These are phyloP conservation scores for Leishmania gerbilli DNA, from an alignment of 208 protist genomes.

Conservation along the genomic window DNA sequence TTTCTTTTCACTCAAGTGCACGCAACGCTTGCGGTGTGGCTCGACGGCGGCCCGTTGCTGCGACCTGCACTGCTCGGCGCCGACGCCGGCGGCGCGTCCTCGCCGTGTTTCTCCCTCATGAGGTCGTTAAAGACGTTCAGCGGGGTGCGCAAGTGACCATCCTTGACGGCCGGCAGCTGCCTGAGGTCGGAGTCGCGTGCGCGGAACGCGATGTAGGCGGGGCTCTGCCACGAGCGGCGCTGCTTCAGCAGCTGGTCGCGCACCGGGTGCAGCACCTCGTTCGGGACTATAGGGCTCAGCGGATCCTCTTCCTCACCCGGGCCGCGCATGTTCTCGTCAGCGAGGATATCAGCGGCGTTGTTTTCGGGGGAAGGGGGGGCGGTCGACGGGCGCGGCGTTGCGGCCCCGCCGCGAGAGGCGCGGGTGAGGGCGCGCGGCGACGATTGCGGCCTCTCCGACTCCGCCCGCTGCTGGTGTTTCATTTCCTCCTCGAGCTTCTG, in stretches of 20 bases:
- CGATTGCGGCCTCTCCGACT: slow-evolving; percentile 22
- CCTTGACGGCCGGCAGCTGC: slow-evolving; percentile 63
- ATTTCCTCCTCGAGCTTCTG: slow-evolving; percentile 54
- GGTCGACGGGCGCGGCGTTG: slow-evolving; percentile 25
- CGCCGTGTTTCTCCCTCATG: slow-evolving; percentile 56
- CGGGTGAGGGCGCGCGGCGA: slow-evolving; percentile 36
- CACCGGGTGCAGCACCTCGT: slow-evolving; percentile 58
- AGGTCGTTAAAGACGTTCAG: slow-evolving; percentile 80
- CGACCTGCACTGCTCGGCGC: slow-evolving; percentile 28
- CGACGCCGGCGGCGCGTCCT: slow-evolving; percentile 35
- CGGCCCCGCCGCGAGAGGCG: slow-evolving; percentile 33
- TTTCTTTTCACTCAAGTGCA: slow-evolving; percentile 32
- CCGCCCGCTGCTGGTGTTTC: slow-evolving; percentile 36
- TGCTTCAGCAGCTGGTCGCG: slow-evolving; percentile 58
- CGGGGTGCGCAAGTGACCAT: slow-evolving; percentile 69
- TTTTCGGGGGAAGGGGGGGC: background rate
- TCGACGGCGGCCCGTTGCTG: slow-evolving; percentile 19
- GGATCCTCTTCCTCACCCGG: slow-evolving; percentile 73
- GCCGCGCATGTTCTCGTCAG: slow-evolving; percentile 37
- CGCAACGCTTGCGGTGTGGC: slow-evolving; percentile 40
- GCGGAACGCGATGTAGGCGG: slow-evolving; percentile 53
- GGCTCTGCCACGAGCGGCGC: slow-evolving; percentile 36
- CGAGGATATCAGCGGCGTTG: slow-evolving; percentile 34
- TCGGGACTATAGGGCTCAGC: slow-evolving; percentile 55
- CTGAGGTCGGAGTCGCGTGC: slow-evolving; percentile 43